A percentile compares a stretch with the other conserved stretches of the same genome.
Conservation (phyloP, 208 protist species). For the Entamoeba dispar region DNA sequence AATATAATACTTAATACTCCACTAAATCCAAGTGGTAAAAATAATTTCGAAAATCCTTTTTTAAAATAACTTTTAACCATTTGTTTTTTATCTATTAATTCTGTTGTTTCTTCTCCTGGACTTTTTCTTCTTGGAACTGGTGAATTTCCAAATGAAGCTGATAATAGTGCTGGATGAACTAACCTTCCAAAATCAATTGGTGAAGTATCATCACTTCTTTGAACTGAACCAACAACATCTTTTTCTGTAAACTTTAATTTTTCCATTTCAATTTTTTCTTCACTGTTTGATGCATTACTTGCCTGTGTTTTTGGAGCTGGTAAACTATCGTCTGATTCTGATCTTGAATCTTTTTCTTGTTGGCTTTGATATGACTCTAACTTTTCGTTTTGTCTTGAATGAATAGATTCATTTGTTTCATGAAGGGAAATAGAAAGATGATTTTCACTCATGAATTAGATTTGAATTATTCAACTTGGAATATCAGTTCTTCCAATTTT, state of each 20-base stretch:
- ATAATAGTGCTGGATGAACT: not conserved
- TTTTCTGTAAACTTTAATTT: not conserved
- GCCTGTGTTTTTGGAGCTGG: too few relatives aligned
- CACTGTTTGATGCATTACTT: too few relatives aligned
- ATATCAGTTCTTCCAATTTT: too few relatives aligned
- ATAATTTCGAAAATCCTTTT: not conserved
- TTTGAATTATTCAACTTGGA: too few relatives aligned
- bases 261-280: not conserved
- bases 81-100: not conserved
- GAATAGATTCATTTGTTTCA: too few relatives aligned
- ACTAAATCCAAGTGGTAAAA: not conserved
- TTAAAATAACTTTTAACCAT: not conserved
- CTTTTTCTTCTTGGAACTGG: not conserved
- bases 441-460: too few relatives aligned
- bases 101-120: not conserved
- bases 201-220: not conserved
- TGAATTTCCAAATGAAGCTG: not conserved
- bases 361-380: too few relatives aligned
- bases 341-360: too few relatives aligned
- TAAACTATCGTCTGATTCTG: too few relatives aligned
- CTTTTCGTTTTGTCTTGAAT: too few relatives aligned
- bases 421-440: too few relatives aligned
- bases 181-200: not conserved
- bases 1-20: not conserved
- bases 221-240: not conserved